Conservation (phyloP, 176 grass and related monocot species). For the Hyparrhenia diplandra region DNA sequence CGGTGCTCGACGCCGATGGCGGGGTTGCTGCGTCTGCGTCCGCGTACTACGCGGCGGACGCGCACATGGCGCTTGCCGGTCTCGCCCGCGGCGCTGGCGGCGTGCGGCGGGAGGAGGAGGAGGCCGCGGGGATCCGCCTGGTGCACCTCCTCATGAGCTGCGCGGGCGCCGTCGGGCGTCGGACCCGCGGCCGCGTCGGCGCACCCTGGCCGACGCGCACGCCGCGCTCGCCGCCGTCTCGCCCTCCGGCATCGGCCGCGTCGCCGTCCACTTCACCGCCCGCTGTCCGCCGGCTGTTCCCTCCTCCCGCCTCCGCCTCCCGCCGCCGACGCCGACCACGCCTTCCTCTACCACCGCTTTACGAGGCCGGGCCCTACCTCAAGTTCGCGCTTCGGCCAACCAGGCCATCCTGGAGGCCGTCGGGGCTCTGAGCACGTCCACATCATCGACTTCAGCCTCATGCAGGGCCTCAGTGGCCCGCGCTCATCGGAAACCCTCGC, state of each 20-base stretch:
- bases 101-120: constrained; percentile 57
- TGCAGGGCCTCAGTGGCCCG: constrained; percentile 98
- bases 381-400: constrained; percentile 97
- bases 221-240: constrained; percentile 47
- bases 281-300: constrained; percentile 63
- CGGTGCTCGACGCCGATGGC: not conserved
- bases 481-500: constrained; percentile 79
- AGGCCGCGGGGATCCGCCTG: constrained; percentile 70
- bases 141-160: constrained; percentile 94
- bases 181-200: constrained; percentile 35
- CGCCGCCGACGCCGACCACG: not conserved
- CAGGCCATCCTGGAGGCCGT: constrained; percentile 94
- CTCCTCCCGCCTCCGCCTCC: not conserved
- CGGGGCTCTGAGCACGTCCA: constrained; percentile 57
- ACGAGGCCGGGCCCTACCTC: constrained; percentile 93
- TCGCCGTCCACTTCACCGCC: constrained; percentile 74
- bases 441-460: constrained; percentile 89
- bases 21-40: not conserved
- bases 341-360: constrained; percentile 82
- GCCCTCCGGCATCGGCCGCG: constrained; percentile 70
- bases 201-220: constrained; percentile 45
- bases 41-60: constrained; percentile 8
- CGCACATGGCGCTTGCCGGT: not conserved
- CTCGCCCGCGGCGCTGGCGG: constrained; percentile 23
- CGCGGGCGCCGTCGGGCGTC: constrained; percentile 60